Evolutionary conservation across 345 rosid species (phyloP).

Genomic region (Hibiscus syriacus): DNA sequence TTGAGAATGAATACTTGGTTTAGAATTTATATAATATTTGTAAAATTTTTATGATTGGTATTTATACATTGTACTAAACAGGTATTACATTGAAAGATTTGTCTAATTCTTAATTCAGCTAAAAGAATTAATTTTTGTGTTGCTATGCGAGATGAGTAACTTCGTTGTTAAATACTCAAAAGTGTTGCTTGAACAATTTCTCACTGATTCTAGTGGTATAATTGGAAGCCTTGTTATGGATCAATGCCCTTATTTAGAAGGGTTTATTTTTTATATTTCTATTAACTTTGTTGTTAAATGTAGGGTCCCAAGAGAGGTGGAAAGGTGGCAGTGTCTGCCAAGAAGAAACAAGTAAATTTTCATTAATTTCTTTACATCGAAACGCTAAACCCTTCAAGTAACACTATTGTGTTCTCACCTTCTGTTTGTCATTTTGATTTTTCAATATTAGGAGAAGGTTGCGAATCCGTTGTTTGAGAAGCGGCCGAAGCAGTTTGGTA

Average conservation of each 20-base stretch:
- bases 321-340: background rate
- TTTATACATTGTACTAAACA: too few species aligned
- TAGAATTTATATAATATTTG: background rate
- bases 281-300: background rate
- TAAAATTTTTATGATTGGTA: background rate
- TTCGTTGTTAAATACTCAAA: too few species aligned
- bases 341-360: background rate
- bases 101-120: background rate
- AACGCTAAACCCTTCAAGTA: background rate
- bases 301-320: background rate
- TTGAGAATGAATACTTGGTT: background rate
- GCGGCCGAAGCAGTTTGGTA: conserved; percentile 80
- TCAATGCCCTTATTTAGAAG: too few species aligned
- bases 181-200: background rate
- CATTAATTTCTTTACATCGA: background rate
- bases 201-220: background rate
- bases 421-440: background rate
- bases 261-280: background rate
- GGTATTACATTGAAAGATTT: background rate
- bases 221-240: background rate
- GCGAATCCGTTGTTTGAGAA: conserved; percentile 71
- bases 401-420: background rate
- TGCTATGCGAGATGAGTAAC: too few species aligned
- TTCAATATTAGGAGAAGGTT: conserved; percentile 45
- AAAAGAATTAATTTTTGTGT: background rate